Conservation (phyloP, 495 filamentous ascomycete genomes). For the Neurospora terricola region DNA sequence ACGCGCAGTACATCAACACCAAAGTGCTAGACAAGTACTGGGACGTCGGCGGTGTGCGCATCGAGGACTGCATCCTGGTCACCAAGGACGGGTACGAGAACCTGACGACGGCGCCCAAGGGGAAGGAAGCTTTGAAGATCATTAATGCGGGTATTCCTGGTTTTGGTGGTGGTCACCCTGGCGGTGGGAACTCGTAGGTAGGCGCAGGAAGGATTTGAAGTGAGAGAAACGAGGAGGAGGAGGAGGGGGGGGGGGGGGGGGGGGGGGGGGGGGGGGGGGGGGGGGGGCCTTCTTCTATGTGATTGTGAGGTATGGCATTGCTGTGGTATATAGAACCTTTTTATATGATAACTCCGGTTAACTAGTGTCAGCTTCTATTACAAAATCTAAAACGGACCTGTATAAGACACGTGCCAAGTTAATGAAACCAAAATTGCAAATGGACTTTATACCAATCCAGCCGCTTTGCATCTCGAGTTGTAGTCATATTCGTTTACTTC, state of each 20-base stretch:
- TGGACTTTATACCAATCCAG: neutral
- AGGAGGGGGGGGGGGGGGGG: too few species aligned
- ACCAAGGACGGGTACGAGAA: constrained; percentile 71
- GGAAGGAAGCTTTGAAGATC: constrained; percentile 39
- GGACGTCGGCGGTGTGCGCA: constrained; percentile 74
- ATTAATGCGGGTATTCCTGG: constrained; percentile 11
- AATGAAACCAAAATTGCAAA: neutral
- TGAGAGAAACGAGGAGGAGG: neutral
- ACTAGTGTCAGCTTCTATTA: too few species aligned
- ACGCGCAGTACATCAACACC: constrained; percentile 63
- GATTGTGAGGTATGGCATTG: neutral
- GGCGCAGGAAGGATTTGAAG: neutral
- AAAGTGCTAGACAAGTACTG: constrained; percentile 61
- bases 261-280: too few species aligned
- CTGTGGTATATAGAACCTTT: neutral
- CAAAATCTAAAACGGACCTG: neutral
- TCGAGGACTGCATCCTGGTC: constrained; percentile 86
- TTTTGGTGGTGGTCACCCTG: neutral
- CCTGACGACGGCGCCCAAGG: constrained; percentile 75
- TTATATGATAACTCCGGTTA: too few species aligned
- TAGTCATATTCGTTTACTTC: neutral
- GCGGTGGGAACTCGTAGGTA: neutral
- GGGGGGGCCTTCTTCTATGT: neutral
- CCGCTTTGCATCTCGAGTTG: neutral
- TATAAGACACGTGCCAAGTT: neutral